Conservation (phyloP, 805 yeast species). For the Suhomyces xylopsoci region DNA sequence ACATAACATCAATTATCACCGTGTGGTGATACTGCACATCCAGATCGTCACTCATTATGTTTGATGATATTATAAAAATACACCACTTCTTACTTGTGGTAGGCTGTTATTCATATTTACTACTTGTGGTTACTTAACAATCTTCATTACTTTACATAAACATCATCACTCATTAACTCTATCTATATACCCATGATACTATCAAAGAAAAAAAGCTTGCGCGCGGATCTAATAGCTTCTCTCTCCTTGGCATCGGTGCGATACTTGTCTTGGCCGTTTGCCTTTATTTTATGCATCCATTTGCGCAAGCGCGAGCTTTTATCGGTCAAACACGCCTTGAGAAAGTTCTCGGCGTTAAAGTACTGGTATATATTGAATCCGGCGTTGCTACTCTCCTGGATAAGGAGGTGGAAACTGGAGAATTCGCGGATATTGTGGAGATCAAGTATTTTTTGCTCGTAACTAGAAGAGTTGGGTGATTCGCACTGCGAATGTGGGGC, state of each 20-base stretch:
- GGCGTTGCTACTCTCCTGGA: not conserved
- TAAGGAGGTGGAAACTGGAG: conserved; percentile 10
- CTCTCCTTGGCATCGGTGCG: not conserved
- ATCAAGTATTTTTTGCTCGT: not conserved
- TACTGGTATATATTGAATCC: conserved; percentile 9
- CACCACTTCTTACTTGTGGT: too few species aligned
- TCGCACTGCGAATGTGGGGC: conserved; percentile 8
- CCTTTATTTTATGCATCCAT: not conserved
- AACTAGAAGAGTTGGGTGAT: not conserved
- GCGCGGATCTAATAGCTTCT: not conserved
- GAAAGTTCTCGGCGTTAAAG: conserved; percentile 12
- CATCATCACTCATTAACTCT: not conserved
- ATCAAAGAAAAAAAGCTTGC: not conserved
- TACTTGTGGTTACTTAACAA: too few species aligned
- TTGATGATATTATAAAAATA: too few species aligned
- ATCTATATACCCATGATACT: not conserved
- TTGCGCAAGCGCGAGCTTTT: not conserved
- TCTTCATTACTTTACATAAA: too few species aligned
- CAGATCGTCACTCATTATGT: too few species aligned
- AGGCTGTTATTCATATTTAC: too few species aligned
- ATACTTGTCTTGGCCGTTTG: not conserved
- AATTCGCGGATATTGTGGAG: conserved; percentile 1
- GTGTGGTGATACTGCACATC: too few species aligned
- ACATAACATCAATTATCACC: too few species aligned
- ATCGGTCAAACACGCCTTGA: conserved; percentile 1